A percentile compares a stretch with the other conserved stretches of the same genome.
phyloP scores from a whole-genome alignment of 2,329 filamentous ascomycete genomes.

The Penicillium sp. region DNA sequence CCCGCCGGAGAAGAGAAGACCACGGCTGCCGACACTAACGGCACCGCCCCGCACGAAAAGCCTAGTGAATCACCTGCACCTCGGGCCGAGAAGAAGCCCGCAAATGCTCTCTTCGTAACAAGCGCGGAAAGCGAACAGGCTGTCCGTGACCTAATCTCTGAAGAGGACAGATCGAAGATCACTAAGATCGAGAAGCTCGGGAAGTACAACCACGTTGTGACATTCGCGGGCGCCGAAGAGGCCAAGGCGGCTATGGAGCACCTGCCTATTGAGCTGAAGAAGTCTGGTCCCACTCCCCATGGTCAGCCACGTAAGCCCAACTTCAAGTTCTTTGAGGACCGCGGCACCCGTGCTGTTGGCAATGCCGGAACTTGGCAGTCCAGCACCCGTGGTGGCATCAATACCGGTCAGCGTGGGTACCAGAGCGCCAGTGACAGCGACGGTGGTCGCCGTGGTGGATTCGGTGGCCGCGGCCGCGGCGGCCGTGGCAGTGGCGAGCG shows the following conservation, averaged over 20 bases:
- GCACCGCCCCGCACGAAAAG: conserved; percentile 42
- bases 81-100: conserved; percentile 55
- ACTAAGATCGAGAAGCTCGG: conserved; percentile 57
- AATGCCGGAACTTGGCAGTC: conserved; percentile 49
- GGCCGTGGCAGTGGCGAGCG: conserved; percentile 43
- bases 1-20: conserved; percentile 43
- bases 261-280: conserved; percentile 68
- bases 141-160: conserved; percentile 68
- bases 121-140: conserved; percentile 77
- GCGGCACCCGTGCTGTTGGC: conserved; percentile 44
- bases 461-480: conserved; percentile 50
- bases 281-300: conserved; percentile 45
- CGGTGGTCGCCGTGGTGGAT: conserved; percentile 53
- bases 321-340: conserved; percentile 72
- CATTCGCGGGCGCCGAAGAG: conserved; percentile 71
- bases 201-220: conserved; percentile 71
- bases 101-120: conserved; percentile 80
- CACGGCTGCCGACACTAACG: conserved; percentile 45
- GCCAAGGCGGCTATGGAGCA: conserved; percentile 69
- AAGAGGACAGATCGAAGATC: conserved; percentile 77
- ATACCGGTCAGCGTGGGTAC: conserved; percentile 64
- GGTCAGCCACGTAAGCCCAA: conserved; percentile 70
- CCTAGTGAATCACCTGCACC: conserved; percentile 44
- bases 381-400: conserved; percentile 55
- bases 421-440: conserved; percentile 75